These are phyloP conservation scores for Anthracocystis panici-leucophaei DNA, from an alignment of 1,284 basidiomycete species.

Conservation along the genomic window DNA sequence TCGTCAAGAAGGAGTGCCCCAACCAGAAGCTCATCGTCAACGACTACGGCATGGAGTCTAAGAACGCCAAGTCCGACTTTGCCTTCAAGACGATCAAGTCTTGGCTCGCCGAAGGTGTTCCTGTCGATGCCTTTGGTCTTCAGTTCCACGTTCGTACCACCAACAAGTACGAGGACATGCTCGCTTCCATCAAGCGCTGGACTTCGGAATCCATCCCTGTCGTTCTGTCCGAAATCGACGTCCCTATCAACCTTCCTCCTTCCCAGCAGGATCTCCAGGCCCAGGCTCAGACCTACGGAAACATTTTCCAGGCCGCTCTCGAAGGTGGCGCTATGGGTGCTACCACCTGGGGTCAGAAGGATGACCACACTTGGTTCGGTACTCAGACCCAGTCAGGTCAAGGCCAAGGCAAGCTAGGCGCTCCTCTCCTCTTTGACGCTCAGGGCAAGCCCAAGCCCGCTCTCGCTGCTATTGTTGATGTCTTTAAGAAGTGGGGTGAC, in stretches of 20 bases:
- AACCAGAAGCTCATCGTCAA: conserved; percentile 48
- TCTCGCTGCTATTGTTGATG: conserved; percentile 44
- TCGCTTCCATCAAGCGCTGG: conserved; percentile 42
- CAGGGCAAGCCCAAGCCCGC: conserved; percentile 45
- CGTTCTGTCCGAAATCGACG: conserved; percentile 44
- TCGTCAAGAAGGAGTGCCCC: conserved; percentile 42
- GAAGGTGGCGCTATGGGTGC: conserved; percentile 39
- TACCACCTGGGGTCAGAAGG: conserved; percentile 30
- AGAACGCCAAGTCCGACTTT: conserved; percentile 39
- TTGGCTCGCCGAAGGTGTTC: conserved; percentile 43
- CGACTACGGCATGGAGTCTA: conserved; percentile 43
- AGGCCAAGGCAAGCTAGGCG: conserved; percentile 30
- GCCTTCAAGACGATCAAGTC: conserved; percentile 52
- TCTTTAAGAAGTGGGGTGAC: conserved; percentile 51
- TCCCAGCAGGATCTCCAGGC: conserved; percentile 31
- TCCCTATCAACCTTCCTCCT: conserved; percentile 43
- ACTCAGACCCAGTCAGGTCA: conserved; percentile 12
- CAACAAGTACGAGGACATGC: conserved; percentile 41
- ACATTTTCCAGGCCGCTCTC: conserved; percentile 39
- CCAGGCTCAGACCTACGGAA: conserved; percentile 51
- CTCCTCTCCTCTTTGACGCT: conserved; percentile 39
- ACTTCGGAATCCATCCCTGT: conserved; percentile 34
- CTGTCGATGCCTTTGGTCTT: conserved; percentile 35
- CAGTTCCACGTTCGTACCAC: conserved; percentile 34
- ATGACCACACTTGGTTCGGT: conserved; percentile 42